phyloP scores from a whole-genome alignment of 768 basidiomycete genomes.

The Pleurotus sapidus region DNA sequence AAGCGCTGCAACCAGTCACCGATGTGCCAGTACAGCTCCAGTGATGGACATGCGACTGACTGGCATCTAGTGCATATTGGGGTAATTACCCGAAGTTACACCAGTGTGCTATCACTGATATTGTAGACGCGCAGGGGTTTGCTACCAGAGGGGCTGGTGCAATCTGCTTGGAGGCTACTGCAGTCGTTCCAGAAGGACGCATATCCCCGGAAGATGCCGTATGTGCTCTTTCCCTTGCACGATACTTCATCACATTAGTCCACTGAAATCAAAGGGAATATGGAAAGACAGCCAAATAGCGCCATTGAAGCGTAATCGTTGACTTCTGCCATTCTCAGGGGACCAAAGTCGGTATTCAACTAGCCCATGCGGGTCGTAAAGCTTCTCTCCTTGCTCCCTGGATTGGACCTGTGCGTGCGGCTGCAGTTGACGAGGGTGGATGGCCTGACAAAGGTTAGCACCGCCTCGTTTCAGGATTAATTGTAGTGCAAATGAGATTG shows the following conservation, averaged over 20 bases:
- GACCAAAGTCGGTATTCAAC: constrained; percentile 73
- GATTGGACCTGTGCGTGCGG: constrained; percentile 29
- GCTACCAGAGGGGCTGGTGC: constrained; percentile 71
- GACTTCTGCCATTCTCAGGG: constrained; percentile 72
- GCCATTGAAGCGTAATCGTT: constrained; percentile 67
- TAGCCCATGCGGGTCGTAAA: constrained; percentile 74
- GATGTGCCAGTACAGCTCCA: constrained; percentile 82
- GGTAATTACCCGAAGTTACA: constrained; percentile 20
- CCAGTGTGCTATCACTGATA: background rate
- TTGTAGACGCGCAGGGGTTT: constrained; percentile 38
- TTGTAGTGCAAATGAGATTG: background rate
- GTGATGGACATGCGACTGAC: constrained; percentile 74
- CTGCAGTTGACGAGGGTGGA: constrained; percentile 45
- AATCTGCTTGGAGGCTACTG: constrained; percentile 73
- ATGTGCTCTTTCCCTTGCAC: constrained; percentile 6
- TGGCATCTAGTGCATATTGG: constrained; percentile 84
- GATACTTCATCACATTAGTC: background rate
- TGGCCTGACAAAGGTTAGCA: constrained; percentile 63
- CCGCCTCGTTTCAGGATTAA: background rate
- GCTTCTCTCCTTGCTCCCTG: constrained; percentile 70
- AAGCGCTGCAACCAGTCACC: constrained; percentile 43
- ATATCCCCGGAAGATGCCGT: constrained; percentile 77
- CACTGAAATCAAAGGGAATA: constrained; percentile 40
- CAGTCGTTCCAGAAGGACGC: constrained; percentile 71
- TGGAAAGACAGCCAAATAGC: constrained; percentile 78